Evolutionary conservation across 1,284 basidiomycete genomes (phyloP).

Genomic region (Boletus nobilissimus): DNA sequence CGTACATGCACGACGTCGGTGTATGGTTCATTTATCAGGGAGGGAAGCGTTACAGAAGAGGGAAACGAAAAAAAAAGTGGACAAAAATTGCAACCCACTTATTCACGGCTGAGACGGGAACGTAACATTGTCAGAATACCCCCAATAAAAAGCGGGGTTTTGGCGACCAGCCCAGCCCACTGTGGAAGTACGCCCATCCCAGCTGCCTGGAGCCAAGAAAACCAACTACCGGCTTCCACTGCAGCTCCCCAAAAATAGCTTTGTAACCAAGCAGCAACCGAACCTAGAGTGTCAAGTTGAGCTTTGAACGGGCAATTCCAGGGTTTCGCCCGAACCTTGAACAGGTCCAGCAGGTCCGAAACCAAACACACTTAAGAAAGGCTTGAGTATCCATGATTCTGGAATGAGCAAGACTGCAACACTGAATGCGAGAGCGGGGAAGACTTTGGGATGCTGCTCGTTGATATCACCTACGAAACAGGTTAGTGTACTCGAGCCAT

Average conservation of each 20-base stretch:
- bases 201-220: constrained; percentile 28
- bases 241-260: constrained; percentile 20
- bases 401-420: constrained; percentile 26
- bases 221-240: constrained; percentile 24
- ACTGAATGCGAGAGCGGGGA: constrained; percentile 16
- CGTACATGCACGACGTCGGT: no score
- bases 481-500: neutral
- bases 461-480: constrained; percentile 29
- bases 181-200: neutral
- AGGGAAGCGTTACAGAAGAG: no score
- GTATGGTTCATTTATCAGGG: no score
- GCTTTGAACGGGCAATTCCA: neutral
- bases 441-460: constrained; percentile 26
- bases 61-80: neutral
- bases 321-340: constrained; percentile 17
- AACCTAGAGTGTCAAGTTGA: constrained; percentile 14
- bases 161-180: constrained; percentile 1
- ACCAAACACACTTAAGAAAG: constrained; percentile 28
- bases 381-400: constrained; percentile 28
- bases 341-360: constrained; percentile 32
- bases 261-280: constrained; percentile 29
- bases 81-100: neutral
- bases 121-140: neutral
- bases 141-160: neutral
- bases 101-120: constrained; percentile 1